Base-by-base conservation (phyloP, 208 protist genomes). In the Crithidia thermophila region DNA sequence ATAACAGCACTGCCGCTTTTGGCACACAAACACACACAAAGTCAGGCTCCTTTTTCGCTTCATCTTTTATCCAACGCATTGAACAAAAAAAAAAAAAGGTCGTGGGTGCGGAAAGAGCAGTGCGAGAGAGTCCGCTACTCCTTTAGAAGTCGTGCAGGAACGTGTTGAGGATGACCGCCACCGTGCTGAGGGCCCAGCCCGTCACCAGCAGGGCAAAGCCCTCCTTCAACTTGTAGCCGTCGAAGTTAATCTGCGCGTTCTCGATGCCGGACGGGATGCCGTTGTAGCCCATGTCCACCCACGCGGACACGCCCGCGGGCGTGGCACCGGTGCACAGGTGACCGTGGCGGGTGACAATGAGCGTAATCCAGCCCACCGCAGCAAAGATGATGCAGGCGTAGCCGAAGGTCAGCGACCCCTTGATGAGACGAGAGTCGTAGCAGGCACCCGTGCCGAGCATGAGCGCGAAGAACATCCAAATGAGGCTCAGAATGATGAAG, bases 231-330 rank as follows among this genome's bases (percentile, higher is more conserved):
- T 40, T 56, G 73, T 86, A 82, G 43, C 72, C 75, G 53, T 69
- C 52, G 51, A 75, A 79, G 42, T 43, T n/a, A 28, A 82, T 79
- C 45, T 67, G 50, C 6, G 62, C 75, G 56, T 73, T 61, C 23
- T 63, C n/a, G 50, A 86, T 64, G 34, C 76, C 80, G 2, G 67
- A 77, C 2, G 76, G 80, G 27, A 82, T 78, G 40, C 75, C 80
- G 64, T 86, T 86, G 77, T 81, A 82, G 34, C 64, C 67, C n/a
- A 77, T 25, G 46, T 74, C 67, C 25, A 40, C 39, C 80, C 80
- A 82, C n/a, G 68, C 39, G 40, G 76, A 79, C 60, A 53, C 55
- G n/a, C 72, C 72, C 20, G 45, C 8, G 42, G 56, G 60, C 27
- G 67, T 63, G 23, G 50, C 69, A 21, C 59, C 57, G 27, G 64